Percentiles rank a stretch among this genome's conserved stretches.
Evolutionary conservation across 805 yeast genomes (phyloP).

Genomic region (Starmerella stigmatis): DNA sequence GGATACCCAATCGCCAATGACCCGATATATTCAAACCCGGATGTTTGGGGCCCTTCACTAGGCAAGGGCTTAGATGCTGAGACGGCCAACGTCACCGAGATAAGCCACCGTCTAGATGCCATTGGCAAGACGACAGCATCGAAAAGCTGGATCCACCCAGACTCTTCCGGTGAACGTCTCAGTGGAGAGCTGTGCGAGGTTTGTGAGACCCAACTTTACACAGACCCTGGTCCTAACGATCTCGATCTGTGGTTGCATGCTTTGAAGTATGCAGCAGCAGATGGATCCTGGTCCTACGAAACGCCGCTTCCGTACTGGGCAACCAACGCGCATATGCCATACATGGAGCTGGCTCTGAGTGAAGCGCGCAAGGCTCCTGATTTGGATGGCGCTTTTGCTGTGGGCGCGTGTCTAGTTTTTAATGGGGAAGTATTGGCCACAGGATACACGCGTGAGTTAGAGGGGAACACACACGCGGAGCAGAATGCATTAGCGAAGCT

Average conservation of each 20-base stretch:
- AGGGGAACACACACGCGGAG: slow-evolving; percentile 96
- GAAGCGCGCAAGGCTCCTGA: slow-evolving; percentile 74
- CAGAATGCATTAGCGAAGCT: slow-evolving; percentile 78
- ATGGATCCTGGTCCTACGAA: slow-evolving; percentile 53
- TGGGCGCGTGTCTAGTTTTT: slow-evolving; percentile 76
- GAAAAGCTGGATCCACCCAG: slow-evolving; percentile 43
- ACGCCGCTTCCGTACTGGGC: slow-evolving; percentile 85
- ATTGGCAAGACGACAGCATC: slow-evolving; percentile 65
- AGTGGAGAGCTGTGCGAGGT: slow-evolving; percentile 48
- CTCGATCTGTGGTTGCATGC: slow-evolving; percentile 89
- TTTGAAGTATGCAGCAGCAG: slow-evolving; percentile 49
- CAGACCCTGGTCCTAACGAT: slow-evolving; percentile 85
- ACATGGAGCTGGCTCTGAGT: slow-evolving; percentile 65
- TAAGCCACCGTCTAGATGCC: slow-evolving; percentile 43
- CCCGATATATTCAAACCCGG: slow-evolving; percentile 70
- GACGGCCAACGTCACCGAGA: slow-evolving; percentile 34
- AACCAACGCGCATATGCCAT: slow-evolving; percentile 41
- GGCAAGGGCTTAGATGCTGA: slow-evolving; percentile 48
- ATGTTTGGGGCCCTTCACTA: slow-evolving; percentile 67
- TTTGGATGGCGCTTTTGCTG: slow-evolving; percentile 78
- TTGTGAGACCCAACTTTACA: slow-evolving; percentile 61
- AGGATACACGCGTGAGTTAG: slow-evolving; percentile 83
- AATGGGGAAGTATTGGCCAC: slow-evolving; percentile 56
- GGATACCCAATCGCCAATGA: slow-evolving; percentile 90
- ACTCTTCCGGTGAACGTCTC: slow-evolving; percentile 53